Evolutionary conservation across 1,139 yeast genomes (phyloP).

Genomic region (Geotrichum klebahnii): DNA sequence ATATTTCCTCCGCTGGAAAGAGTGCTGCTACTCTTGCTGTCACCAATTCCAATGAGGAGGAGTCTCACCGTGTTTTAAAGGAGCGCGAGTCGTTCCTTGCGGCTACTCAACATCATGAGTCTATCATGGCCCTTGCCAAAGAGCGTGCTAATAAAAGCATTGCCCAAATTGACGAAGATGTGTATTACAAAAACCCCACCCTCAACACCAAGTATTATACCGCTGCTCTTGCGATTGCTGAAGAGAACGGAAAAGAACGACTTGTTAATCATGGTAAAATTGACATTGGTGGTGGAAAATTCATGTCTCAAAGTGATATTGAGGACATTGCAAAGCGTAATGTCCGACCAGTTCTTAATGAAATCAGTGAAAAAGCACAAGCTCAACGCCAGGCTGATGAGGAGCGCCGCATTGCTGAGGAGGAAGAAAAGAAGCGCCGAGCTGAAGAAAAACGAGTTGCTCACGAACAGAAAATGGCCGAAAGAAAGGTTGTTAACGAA

Average conservation of each 20-base stretch:
- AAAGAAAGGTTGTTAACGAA: constrained; percentile 31
- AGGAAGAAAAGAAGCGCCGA: constrained; percentile 45
- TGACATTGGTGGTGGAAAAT: constrained; percentile 85
- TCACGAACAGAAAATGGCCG: constrained; percentile 28
- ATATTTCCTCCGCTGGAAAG: constrained; percentile 21
- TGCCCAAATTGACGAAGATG: constrained; percentile 41
- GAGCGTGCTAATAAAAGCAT: constrained; percentile 37
- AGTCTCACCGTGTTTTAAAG: constrained; percentile 23
- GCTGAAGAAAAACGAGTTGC: constrained; percentile 34
- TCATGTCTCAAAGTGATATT: constrained; percentile 70
- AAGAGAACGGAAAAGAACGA: constrained; percentile 57
- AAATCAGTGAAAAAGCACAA: constrained; percentile 66
- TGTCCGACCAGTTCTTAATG: constrained; percentile 80
- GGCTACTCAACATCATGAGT: constrained; percentile 32
- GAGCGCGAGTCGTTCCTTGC: constrained; percentile 41
- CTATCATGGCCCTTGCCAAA: constrained; percentile 38
- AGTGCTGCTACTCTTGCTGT: constrained; percentile 22
- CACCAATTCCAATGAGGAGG: constrained; percentile 22
- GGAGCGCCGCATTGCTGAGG: constrained; percentile 51
- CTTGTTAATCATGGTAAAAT: constrained; percentile 54
- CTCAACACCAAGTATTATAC: constrained; percentile 35
- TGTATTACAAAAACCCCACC: constrained; percentile 38
- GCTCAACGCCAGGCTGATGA: constrained; percentile 69
- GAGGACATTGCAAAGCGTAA: constrained; percentile 75
- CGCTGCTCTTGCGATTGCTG: constrained; percentile 55